These are phyloP conservation scores for Irpex rosettiformis DNA, from an alignment of 1,284 basidiomycete genomes.

Conservation along the genomic window DNA sequence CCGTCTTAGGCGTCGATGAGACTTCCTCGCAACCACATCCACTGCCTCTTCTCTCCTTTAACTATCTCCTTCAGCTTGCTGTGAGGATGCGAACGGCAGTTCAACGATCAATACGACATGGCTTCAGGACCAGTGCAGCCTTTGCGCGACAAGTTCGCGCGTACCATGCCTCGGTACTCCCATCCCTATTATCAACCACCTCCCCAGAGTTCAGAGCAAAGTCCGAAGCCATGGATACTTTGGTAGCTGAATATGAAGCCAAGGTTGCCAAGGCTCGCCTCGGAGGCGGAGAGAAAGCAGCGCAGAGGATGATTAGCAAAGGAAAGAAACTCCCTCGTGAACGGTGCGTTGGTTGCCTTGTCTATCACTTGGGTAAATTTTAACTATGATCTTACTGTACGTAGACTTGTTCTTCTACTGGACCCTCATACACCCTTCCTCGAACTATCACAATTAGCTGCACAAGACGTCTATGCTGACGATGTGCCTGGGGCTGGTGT, in stretches of 20 bases:
- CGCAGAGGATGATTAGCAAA: conserved; percentile 73
- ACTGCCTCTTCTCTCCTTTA: neutral
- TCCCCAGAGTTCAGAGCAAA: conserved; percentile 70
- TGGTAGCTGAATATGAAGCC: conserved; percentile 60
- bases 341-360: conserved; percentile 45
- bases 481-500: conserved; percentile 86
- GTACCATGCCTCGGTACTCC: conserved; percentile 72
- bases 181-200: conserved; percentile 62
- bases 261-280: conserved; percentile 55
- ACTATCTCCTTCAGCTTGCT: neutral
- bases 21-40: neutral
- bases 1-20: neutral
- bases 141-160: conserved; percentile 15
- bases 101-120: conserved; percentile 3
- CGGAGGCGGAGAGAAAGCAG: conserved; percentile 68
- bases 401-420: conserved; percentile 64
- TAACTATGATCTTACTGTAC: neutral
- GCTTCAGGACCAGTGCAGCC: conserved; percentile 5
- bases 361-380: neutral
- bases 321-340: conserved; percentile 88
- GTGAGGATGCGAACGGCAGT: neutral
- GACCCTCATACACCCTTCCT: conserved; percentile 90
- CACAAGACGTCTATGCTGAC: conserved; percentile 84
- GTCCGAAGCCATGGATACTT: conserved; percentile 61
- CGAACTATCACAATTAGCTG: conserved; percentile 85